phyloP scores from a whole-genome alignment of 1,284 basidiomycete genomes.

The Sanghuangporus weigelae region DNA sequence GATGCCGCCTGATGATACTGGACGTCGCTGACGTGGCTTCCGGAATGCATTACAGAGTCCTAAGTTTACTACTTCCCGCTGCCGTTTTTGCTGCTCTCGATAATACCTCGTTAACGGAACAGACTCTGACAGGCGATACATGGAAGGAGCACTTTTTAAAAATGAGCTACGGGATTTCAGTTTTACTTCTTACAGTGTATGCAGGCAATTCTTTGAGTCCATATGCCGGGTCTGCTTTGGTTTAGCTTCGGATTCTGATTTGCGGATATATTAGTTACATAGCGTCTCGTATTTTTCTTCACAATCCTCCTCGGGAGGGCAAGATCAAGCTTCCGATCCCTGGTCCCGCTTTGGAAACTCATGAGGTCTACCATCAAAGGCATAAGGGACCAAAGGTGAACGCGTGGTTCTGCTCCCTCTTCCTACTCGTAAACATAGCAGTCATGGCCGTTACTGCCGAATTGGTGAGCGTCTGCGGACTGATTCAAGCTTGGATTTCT shows the following conservation, averaged over 20 bases:
- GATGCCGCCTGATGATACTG: not conserved
- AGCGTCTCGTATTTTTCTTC: slow-evolving; percentile 57
- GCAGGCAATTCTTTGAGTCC: slow-evolving; percentile 21
- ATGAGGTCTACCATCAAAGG: slow-evolving; percentile 35
- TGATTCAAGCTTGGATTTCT: not conserved
- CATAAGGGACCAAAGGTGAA: slow-evolving; percentile 49
- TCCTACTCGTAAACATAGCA: slow-evolving; percentile 47
- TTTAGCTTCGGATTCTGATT: not conserved
- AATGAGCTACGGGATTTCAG: slow-evolving; percentile 59
- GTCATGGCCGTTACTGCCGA: slow-evolving; percentile 64
- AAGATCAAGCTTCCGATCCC: slow-evolving; percentile 39
- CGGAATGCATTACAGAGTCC: slow-evolving; percentile 37
- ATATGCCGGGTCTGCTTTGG: not conserved
- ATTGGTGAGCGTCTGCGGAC: slow-evolving; percentile 41
- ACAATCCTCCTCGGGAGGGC: slow-evolving; percentile 59
- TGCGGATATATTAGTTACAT: slow-evolving; percentile 48
- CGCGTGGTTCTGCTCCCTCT: slow-evolving; percentile 50
- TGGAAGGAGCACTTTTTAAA: slow-evolving; percentile 42
- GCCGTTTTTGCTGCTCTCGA: slow-evolving; percentile 63
- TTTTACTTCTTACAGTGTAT: slow-evolving; percentile 56
- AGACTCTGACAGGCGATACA: slow-evolving; percentile 33
- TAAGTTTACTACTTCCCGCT: slow-evolving; percentile 56
- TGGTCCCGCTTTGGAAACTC: slow-evolving; percentile 39
- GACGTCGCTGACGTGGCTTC: not conserved
- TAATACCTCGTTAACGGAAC: slow-evolving; percentile 25